Base-by-base conservation (phyloP, 352 stramenopile genomes). In the Stephanocyclus meneghinianus region DNA sequence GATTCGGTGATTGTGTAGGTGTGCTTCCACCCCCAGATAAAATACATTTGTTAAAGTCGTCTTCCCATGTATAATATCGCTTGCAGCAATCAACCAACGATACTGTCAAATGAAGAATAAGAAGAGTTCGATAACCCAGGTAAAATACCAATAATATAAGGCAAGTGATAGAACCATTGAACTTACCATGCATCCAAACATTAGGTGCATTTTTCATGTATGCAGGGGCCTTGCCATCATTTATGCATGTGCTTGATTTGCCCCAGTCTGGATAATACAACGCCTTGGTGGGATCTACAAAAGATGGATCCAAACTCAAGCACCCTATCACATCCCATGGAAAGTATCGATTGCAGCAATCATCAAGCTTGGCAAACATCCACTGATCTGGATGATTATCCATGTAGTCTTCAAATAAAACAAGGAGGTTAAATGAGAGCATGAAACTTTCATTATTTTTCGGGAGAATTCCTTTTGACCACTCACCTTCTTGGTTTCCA, bases 251-350 rank as follows among this genome's bases (percentile, higher is more conserved):
- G n/a, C 71, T 44, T n/a, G 69, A 67, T 10, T 56, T 51, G 11
- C n/a, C 45, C 76, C 76, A 83, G 29, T 83, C 68, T 37, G 76
- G 76, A 62, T 66, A 83, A 40, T 55, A 83, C 32, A 83, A 47
- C 0, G 30, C 45, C 13, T 51, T 37, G n/a, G 57, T 67, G 37
- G 69, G 53, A 50, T 78, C 48, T 10, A 55, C n/a, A n/a, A 66
- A 40, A 35, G 2, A 35, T 10, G 42, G 11, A 61, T 63, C 32
- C 18, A 32, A 29, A 5, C 68, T 1, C 63, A 55, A 64, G 50
- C 76, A 83, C 1, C 61, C 76, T 60, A 50, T 74, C 8, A 59
- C 65, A n/a, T 35, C 65, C 29, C 40, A 81, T 63, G 26, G 40
- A 60, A 71, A 83, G 30, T 78, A 83, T 5, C 76, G 50, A 26